A percentile compares a stretch with the other conserved stretches of the same genome.
Conservation (phyloP, 495 filamentous ascomycete species). For the Hyaloscypha bicolor region DNA sequence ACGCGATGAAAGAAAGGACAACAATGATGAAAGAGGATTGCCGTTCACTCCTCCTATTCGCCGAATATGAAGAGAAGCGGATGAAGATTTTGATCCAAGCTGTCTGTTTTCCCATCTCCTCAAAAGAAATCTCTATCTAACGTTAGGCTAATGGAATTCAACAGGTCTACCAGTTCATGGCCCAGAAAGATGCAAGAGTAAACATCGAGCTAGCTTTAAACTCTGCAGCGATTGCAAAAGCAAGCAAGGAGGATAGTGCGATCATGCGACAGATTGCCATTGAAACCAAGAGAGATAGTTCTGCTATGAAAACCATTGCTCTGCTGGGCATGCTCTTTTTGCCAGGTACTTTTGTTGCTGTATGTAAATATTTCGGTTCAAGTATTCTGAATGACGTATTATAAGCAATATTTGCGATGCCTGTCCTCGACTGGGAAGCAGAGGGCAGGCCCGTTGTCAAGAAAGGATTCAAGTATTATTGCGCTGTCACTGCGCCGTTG, state of each 20-base stretch:
- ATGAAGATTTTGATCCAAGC: conserved; percentile 9
- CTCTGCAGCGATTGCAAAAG: conserved; percentile 17
- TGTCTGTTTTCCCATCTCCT: background rate
- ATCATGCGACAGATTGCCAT: conserved; percentile 43
- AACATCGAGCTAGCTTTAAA: conserved; percentile 10
- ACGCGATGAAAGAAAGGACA: background rate
- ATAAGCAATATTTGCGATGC: conserved; percentile 18
- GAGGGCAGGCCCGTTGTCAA: background rate
- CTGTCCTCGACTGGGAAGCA: conserved; percentile 4
- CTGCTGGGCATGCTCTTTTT: conserved; percentile 58
- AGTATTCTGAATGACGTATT: too few relatives aligned
- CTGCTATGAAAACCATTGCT: conserved; percentile 55
- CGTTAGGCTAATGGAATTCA: background rate
- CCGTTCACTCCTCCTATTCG: background rate
- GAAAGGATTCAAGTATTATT: conserved; percentile 9
- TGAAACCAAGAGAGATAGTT: conserved; percentile 52
- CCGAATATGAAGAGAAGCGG: conserved; percentile 14
- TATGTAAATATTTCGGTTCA: background rate
- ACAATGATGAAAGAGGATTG: background rate
- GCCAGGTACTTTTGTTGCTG: conserved; percentile 51
- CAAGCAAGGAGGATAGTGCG: conserved; percentile 16
- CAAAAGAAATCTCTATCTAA: background rate
- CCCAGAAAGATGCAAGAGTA: conserved; percentile 18
- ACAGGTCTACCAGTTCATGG: conserved; percentile 24
- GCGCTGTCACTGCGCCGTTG: conserved; percentile 11